A percentile compares a stretch with the other conserved stretches of the same genome.
Evolutionary conservation across 352 stramenopile species (phyloP).

Genomic region (Phytophthora pseudosyringae): DNA sequence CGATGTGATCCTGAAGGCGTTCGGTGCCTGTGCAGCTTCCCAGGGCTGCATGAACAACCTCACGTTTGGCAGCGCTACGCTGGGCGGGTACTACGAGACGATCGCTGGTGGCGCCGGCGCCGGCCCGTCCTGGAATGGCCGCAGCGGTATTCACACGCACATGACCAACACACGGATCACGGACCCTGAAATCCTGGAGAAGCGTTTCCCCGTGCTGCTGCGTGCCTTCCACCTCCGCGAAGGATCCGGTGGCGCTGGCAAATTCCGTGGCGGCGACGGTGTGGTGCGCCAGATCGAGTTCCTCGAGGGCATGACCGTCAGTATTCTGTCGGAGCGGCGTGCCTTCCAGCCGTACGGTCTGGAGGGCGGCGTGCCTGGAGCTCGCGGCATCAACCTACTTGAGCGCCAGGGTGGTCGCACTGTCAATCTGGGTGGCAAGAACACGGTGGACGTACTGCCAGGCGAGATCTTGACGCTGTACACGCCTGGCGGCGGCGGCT

Average conservation of each 20-base stretch:
- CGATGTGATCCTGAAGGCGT: slow-evolving; percentile 98
- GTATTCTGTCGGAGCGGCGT: slow-evolving; percentile 97
- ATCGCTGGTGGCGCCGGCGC: slow-evolving; percentile 98
- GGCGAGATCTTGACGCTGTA: slow-evolving; percentile 96
- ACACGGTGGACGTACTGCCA: slow-evolving; percentile 92
- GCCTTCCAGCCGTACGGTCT: slow-evolving; percentile 96
- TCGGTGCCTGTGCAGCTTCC: slow-evolving; percentile 95
- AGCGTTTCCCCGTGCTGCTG: slow-evolving; percentile 93
- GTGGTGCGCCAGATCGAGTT: slow-evolving; percentile 97
- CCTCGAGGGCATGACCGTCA: slow-evolving; percentile 94
- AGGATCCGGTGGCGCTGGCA: slow-evolving; percentile 91
- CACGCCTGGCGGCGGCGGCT: slow-evolving; percentile 97
- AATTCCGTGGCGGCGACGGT: slow-evolving; percentile 94
- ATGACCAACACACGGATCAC: slow-evolving; percentile 99
- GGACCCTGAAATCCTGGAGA: slow-evolving; percentile 99
- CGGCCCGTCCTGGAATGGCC: slow-evolving; percentile 96
- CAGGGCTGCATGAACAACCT: slow-evolving; percentile 99
- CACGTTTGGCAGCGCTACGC: slow-evolving; percentile 96
- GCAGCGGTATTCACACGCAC: slow-evolving; percentile 98
- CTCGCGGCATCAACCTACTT: slow-evolving; percentile 94
- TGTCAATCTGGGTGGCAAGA: slow-evolving; percentile 92
- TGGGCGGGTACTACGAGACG: slow-evolving; percentile 99
- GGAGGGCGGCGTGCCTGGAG: slow-evolving; percentile 89
- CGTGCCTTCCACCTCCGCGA: slow-evolving; percentile 85
- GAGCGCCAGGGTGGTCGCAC: slow-evolving; percentile 67